A percentile compares a stretch with the other conserved stretches of the same genome.
These are phyloP conservation scores for Aspergillus fischeri DNA, from an alignment of 2,329 filamentous ascomycete species.

Conservation along the genomic window DNA sequence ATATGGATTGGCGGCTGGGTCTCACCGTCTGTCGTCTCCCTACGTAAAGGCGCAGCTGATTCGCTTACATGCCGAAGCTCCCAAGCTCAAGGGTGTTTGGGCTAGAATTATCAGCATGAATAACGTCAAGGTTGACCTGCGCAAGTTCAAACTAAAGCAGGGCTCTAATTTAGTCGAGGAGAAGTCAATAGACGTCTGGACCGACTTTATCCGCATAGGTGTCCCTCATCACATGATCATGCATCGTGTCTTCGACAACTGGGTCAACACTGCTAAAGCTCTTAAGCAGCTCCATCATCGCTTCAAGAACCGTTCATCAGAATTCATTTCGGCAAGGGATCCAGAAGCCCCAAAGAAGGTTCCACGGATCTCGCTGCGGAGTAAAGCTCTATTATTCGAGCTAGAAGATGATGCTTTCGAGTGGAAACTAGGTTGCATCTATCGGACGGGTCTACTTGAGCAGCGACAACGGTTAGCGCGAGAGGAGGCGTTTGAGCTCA, in stretches of 20 bases:
- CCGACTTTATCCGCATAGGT: slow-evolving; percentile 80
- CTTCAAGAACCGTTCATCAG: slow-evolving; percentile 80
- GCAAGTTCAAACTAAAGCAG: slow-evolving; percentile 68
- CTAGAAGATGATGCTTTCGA: slow-evolving; percentile 95
- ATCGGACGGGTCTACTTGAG: slow-evolving; percentile 80
- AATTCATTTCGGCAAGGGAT: slow-evolving; percentile 80
- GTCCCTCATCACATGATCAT: slow-evolving; percentile 89
- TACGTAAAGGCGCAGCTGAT: slow-evolving; percentile 73
- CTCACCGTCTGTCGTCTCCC: slow-evolving; percentile 81
- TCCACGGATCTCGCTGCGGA: slow-evolving; percentile 78
- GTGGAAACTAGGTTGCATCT: slow-evolving; percentile 94
- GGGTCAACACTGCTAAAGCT: slow-evolving; percentile 82
- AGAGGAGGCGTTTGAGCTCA: slow-evolving; percentile 83
- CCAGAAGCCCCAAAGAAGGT: slow-evolving; percentile 83
- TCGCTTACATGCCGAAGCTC: slow-evolving; percentile 82
- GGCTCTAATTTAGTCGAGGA: slow-evolving; percentile 63
- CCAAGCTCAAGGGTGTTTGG: slow-evolving; percentile 79
- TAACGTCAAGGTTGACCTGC: slow-evolving; percentile 71
- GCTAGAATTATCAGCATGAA: slow-evolving; percentile 82
- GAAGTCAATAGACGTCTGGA: slow-evolving; percentile 75
- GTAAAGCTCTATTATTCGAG: slow-evolving; percentile 80
- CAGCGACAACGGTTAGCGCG: slow-evolving; percentile 85
- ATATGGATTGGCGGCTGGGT: slow-evolving; percentile 74
- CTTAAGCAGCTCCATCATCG: slow-evolving; percentile 88
- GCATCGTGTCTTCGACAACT: slow-evolving; percentile 88